Base-by-base conservation (phyloP, 306 rosid genomes). In the Cercis canadensis region DNA sequence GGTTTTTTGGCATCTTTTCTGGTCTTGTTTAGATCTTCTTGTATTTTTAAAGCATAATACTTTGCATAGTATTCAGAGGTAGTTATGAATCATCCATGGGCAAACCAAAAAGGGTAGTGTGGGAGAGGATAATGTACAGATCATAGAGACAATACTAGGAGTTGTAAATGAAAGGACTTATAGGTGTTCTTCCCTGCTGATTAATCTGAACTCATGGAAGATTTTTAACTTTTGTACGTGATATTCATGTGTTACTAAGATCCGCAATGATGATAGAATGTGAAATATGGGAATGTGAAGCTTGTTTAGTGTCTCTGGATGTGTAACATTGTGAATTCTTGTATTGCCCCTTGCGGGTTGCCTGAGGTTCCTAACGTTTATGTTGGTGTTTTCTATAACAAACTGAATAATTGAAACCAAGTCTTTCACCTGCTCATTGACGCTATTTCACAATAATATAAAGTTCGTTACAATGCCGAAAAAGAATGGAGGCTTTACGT, bases 61-160 rank as follows among this genome's bases (percentile, higher is more conserved):
- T 11, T 21, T 65, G 1, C 8, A 67, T 36, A 70, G 69, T 59
- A 70, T 54, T 52, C 76, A 58, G 68, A 65, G 73, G 33, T 79
- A 64, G 74, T 58, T 49, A 52, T 81, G 75, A 62, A 70, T n/a
- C 18, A 60, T 57, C 68, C 62, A 6, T 57, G 57, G 78, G 65
- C 60, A 65, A 68, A 62, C 71, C 43, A 51, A 62, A 77, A 46
- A 67, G 82, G 74, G 29, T 24, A 14, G 61, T 55, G 8, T 21
- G 44, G 57, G 62, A 69, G n/a, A 72, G 67, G 70, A 69, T 77
- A 69, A 60, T 74, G 75, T 79, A 78, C 79, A 78, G 72, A 60
- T 45, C 60, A 78, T 60, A 78, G 82, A 77, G 58, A 51, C 51
- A 57, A 68, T 62, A 77, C 70, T 62, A 65, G 70, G 14, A 34